Evolutionary conservation across 371 early-diverging fungal genomes (phyloP).

Genomic region (Mortierella sp.): DNA sequence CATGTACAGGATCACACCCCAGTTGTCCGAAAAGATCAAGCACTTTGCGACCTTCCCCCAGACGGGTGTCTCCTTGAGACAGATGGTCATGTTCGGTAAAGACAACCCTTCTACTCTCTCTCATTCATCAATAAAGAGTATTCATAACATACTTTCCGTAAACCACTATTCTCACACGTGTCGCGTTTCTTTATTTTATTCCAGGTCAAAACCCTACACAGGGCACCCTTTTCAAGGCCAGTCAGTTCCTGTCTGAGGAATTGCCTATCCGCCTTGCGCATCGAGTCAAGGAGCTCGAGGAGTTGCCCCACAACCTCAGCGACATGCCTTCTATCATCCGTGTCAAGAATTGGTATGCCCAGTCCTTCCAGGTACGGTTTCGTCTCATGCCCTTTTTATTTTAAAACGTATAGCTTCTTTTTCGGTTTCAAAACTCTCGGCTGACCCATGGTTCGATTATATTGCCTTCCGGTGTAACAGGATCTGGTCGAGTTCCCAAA

Average conservation of each 20-base stretch:
- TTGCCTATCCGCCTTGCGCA: slow-evolving; percentile 96
- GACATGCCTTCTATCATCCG: slow-evolving; percentile 92
- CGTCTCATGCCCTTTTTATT: not conserved
- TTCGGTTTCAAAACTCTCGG: slow-evolving; percentile 5
- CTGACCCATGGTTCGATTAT: not conserved
- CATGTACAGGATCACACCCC: slow-evolving; percentile 72
- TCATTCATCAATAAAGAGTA: not conserved
- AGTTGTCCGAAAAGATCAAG: slow-evolving; percentile 78
- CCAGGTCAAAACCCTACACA: slow-evolving; percentile 88
- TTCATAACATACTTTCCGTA: not conserved
- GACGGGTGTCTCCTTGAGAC: slow-evolving; percentile 91
- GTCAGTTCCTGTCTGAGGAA: slow-evolving; percentile 95
- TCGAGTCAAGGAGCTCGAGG: slow-evolving; percentile 95
- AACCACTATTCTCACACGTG: not conserved
- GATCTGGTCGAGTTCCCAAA: slow-evolving; percentile 82
- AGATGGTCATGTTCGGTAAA: slow-evolving; percentile 95
- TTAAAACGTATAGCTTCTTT: slow-evolving; percentile 4
- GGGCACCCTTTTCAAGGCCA: slow-evolving; percentile 88
- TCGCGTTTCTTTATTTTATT: not conserved
- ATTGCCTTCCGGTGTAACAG: slow-evolving; percentile 38
- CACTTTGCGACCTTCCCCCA: slow-evolving; percentile 87
- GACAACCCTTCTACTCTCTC: not conserved
- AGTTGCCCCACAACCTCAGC: slow-evolving; percentile 87
- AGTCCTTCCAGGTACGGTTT: slow-evolving; percentile 83
- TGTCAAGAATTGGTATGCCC: slow-evolving; percentile 96